A percentile compares a stretch with the other conserved stretches of the same genome.
These are phyloP conservation scores for Suillus placidus DNA, from an alignment of 768 basidiomycete species.

Conservation along the genomic window DNA sequence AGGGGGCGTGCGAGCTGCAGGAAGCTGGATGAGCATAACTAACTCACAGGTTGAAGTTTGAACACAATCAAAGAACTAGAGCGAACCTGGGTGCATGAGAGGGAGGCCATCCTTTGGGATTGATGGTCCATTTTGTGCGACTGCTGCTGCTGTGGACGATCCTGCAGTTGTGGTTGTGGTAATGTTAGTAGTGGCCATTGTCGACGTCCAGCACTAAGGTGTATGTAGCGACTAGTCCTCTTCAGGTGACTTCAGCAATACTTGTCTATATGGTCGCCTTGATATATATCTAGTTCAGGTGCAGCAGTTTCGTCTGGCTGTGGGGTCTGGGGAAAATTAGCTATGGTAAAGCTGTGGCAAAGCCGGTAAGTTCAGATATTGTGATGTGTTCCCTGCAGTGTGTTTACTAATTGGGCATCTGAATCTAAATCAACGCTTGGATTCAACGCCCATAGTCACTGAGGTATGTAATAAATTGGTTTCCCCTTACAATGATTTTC, in stretches of 20 bases:
- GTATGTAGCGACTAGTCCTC: neutral
- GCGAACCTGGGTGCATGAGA: constrained; percentile 42
- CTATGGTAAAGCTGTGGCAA: too few species aligned
- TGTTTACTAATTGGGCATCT: too few species aligned
- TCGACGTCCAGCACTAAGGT: neutral
- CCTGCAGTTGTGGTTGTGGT: neutral
- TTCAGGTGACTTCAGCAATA: neutral
- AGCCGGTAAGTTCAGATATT: too few species aligned
- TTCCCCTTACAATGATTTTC: too few species aligned
- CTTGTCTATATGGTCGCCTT: too few species aligned
- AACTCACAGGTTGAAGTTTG: neutral
- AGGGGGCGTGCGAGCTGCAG: constrained; percentile 46
- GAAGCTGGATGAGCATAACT: neutral
- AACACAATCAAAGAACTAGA: neutral
- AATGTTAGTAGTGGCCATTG: constrained; percentile 6
- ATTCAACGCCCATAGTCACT: too few species aligned
- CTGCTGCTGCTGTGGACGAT: constrained; percentile 8
- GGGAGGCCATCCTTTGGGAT: constrained; percentile 39
- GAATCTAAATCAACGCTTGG: too few species aligned
- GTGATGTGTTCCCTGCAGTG: too few species aligned
- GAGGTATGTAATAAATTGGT: too few species aligned
- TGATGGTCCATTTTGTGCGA: neutral
- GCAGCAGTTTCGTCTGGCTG: too few species aligned
- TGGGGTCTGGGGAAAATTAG: too few species aligned
- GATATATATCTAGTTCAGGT: too few species aligned